phyloP scores from a whole-genome alignment of 768 basidiomycete species.

The Coprinopsis strossmayeri region DNA sequence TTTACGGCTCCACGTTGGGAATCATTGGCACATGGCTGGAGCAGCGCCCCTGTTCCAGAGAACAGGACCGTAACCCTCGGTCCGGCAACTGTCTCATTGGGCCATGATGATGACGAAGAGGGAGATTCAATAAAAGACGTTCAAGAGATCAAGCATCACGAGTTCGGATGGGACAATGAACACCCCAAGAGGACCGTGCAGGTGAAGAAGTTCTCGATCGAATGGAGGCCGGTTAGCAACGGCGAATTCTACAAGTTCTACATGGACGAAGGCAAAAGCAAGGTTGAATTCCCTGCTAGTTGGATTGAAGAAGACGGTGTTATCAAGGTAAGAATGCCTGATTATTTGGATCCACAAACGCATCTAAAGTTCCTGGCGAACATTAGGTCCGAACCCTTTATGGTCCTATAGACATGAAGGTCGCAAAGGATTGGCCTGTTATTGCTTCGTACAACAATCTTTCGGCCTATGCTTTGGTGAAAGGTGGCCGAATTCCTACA shows the following conservation, averaged over 20 bases:
- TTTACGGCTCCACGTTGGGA: constrained; percentile 73
- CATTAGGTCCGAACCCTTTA: constrained; percentile 76
- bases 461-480: constrained; percentile 71
- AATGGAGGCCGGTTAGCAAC: constrained; percentile 85
- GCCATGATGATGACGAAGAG: constrained; percentile 77
- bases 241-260: constrained; percentile 76
- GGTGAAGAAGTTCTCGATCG: constrained; percentile 68
- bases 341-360: background rate
- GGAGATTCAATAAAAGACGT: constrained; percentile 49
- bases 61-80: constrained; percentile 48
- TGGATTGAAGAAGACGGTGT: constrained; percentile 58
- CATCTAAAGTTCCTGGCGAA: background rate
- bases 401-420: constrained; percentile 71
- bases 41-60: constrained; percentile 35
- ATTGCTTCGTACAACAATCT: constrained; percentile 73
- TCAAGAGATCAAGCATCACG: constrained; percentile 42
- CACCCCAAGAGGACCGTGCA: constrained; percentile 56
- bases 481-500: constrained; percentile 92
- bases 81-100: constrained; percentile 54
- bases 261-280: constrained; percentile 32
- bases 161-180: constrained; percentile 97
- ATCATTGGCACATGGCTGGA: constrained; percentile 41
- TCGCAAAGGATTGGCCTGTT: constrained; percentile 84
- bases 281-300: constrained; percentile 56
- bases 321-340: constrained; percentile 34